phyloP scores from a whole-genome alignment of 805 yeast genomes.

The Wickerhamomyces bovis region DNA sequence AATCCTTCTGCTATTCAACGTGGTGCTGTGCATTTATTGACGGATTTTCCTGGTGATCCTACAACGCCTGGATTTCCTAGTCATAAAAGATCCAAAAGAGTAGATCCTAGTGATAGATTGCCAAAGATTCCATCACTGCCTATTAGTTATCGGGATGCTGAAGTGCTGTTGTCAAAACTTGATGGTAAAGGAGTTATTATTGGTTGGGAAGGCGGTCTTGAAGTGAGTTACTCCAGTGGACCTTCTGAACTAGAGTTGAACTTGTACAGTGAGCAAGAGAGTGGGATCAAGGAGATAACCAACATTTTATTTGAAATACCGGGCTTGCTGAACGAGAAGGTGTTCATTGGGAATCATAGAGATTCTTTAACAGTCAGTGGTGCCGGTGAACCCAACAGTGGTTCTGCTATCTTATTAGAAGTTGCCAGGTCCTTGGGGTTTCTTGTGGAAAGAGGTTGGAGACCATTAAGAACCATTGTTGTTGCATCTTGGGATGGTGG shows the following conservation, averaged over 20 bases:
- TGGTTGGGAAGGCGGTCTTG: slow-evolving; percentile 34
- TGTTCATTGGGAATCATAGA: slow-evolving; percentile 50
- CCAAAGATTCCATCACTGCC: slow-evolving; percentile 54
- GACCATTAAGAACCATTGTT: slow-evolving; percentile 62
- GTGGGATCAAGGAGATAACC: slow-evolving; percentile 36
- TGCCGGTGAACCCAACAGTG: slow-evolving; percentile 45
- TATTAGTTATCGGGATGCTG: slow-evolving; percentile 36
- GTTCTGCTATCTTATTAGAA: slow-evolving; percentile 45
- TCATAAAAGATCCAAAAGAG: slow-evolving; percentile 33
- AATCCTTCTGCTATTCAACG: slow-evolving; percentile 55
- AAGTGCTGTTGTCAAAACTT: slow-evolving; percentile 34
- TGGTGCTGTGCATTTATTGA: slow-evolving; percentile 52
- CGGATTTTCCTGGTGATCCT: slow-evolving; percentile 69
- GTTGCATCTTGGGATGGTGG: slow-evolving; percentile 82
- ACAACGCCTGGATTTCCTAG: slow-evolving; percentile 71
- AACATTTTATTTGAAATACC: slow-evolving; percentile 50
- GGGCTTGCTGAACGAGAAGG: slow-evolving; percentile 49
- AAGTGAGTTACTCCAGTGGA: slow-evolving; percentile 41
- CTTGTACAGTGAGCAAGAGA: slow-evolving; percentile 37
- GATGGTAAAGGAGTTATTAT: slow-evolving; percentile 32
- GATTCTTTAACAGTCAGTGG: slow-evolving; percentile 47
- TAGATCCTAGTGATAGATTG: slow-evolving; percentile 34
- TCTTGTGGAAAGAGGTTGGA: slow-evolving; percentile 51
- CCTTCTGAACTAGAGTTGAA: slow-evolving; percentile 35
- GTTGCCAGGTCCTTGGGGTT: slow-evolving; percentile 44